Conservation (phyloP, 768 basidiomycete species). For the Pisolithus orientalis region DNA sequence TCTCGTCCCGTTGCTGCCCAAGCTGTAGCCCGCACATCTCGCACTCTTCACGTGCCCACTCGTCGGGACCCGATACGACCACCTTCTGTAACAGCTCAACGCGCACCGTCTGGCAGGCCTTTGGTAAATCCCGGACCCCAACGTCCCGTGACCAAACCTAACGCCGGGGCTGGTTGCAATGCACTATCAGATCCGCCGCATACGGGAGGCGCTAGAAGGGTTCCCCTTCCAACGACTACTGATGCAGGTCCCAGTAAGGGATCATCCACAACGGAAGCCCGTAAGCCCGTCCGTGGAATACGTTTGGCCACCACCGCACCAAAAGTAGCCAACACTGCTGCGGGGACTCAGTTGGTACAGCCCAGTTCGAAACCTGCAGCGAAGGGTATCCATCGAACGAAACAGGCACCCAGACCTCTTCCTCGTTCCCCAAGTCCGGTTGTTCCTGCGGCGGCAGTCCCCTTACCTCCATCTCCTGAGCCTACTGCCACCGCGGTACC, state of each 20-base stretch:
- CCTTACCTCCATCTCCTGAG: slow-evolving; percentile 1
- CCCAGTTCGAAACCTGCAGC: neutral
- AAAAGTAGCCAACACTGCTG: neutral
- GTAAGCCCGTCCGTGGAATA: neutral
- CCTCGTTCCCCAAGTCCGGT: slow-evolving; percentile 12
- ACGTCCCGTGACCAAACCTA: slow-evolving; percentile 20
- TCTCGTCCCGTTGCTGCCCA: slow-evolving; percentile 13
- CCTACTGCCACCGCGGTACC: neutral
- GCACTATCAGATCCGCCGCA: slow-evolving; percentile 19
- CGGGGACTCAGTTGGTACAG: neutral
- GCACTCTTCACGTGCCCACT: slow-evolving; percentile 6
- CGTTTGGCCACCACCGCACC: slow-evolving; percentile 10
- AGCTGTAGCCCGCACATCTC: slow-evolving; percentile 3
- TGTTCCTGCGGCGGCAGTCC: slow-evolving; percentile 11
- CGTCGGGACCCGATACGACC: slow-evolving; percentile 9
- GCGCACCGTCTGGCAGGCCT: slow-evolving; percentile 2
- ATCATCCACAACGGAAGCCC: neutral
- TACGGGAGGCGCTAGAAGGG: slow-evolving; percentile 23
- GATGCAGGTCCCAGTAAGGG: slow-evolving; percentile 1
- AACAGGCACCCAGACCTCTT: neutral
- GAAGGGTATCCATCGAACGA: neutral
- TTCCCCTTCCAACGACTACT: slow-evolving; percentile 22
- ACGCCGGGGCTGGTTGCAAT: slow-evolving; percentile 15
- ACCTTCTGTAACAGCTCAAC: slow-evolving; percentile 1
- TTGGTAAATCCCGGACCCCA: slow-evolving; percentile 15